Percentiles rank a stretch among this genome's conserved stretches.
These are phyloP conservation scores for Fusarium praegraminearum DNA, from an alignment of 2,329 filamentous ascomycete genomes.

Conservation along the genomic window DNA sequence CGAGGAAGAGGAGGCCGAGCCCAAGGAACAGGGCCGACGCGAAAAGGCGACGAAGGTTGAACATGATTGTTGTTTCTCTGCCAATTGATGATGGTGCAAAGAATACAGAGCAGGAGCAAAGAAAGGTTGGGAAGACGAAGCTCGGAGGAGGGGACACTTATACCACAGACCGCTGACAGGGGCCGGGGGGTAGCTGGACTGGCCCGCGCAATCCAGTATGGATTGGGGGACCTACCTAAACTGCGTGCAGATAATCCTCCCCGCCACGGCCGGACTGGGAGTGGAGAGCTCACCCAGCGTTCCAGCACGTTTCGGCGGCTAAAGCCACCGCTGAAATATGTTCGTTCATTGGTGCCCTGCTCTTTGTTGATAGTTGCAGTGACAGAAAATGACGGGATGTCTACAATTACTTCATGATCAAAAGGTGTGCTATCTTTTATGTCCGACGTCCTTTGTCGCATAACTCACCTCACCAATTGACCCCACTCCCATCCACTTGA, in stretches of 20 bases:
- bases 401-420: background rate
- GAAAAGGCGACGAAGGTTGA: constrained; percentile 77
- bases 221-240: constrained; percentile 22
- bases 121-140: constrained; percentile 30
- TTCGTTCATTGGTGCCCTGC: constrained; percentile 22
- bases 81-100: constrained; percentile 35
- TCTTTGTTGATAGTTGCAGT: background rate
- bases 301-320: constrained; percentile 46
- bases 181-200: constrained; percentile 32
- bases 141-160: constrained; percentile 45
- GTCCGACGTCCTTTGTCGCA: constrained; percentile 8
- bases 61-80: constrained; percentile 68
- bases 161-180: constrained; percentile 35
- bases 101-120: constrained; percentile 19
- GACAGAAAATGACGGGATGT: constrained; percentile 19
- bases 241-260: constrained; percentile 24
- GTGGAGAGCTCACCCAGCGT: constrained; percentile 36
- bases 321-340: constrained; percentile 16
- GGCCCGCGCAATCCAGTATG: constrained; percentile 26
- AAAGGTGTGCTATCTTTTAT: constrained; percentile 3
- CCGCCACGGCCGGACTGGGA: constrained; percentile 23
- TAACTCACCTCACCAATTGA: constrained; percentile 3
- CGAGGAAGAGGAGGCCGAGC: constrained; percentile 79
- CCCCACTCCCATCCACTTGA: constrained; percentile 5
- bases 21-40: constrained; percentile 81